These are phyloP conservation scores for Colletotrichum destructivum DNA, from an alignment of 2,329 filamentous ascomycete species.

Conservation along the genomic window DNA sequence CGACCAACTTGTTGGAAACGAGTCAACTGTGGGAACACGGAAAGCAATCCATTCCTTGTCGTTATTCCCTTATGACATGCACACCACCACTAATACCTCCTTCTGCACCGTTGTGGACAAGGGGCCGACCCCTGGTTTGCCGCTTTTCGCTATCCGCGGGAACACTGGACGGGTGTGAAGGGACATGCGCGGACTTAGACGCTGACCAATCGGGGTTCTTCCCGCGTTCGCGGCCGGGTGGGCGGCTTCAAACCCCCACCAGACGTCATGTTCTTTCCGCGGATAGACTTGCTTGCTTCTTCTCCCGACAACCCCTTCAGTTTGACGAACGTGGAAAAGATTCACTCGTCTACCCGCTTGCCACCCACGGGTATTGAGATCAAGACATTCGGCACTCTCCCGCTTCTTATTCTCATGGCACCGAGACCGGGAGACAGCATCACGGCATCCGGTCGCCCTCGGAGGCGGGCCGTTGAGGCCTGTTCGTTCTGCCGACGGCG, in stretches of 20 bases:
- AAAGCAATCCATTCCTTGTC: not conserved
- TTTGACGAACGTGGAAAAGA: slow-evolving; percentile 2
- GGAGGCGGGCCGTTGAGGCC: slow-evolving; percentile 49
- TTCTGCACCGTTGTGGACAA: not conserved
- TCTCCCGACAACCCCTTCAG: not conserved
- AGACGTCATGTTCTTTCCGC: slow-evolving; percentile 5
- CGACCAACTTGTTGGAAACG: not conserved
- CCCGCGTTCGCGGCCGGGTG: slow-evolving; percentile 6
- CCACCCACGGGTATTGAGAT: slow-evolving; percentile 6
- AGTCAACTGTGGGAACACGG: not conserved
- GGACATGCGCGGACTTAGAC: too few relatives aligned
- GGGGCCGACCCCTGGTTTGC: not conserved
- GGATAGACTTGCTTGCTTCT: not conserved
- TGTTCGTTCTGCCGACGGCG: slow-evolving; percentile 51
- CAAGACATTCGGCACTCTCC: not conserved
- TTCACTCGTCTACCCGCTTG: slow-evolving; percentile 1
- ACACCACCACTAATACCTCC: not conserved
- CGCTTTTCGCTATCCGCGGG: slow-evolving; percentile 1
- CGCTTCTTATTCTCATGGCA: not conserved
- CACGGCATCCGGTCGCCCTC: slow-evolving; percentile 42
- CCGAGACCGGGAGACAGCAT: slow-evolving; percentile 5
- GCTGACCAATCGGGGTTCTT: slow-evolving; percentile 18
- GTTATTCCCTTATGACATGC: not conserved
- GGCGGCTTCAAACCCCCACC: not conserved
- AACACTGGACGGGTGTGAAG: not conserved